A percentile compares a stretch with the other conserved stretches of the same genome.
These are phyloP conservation scores for Ustilago xerochloae DNA, from an alignment of 1,284 basidiomycete genomes.

Conservation along the genomic window DNA sequence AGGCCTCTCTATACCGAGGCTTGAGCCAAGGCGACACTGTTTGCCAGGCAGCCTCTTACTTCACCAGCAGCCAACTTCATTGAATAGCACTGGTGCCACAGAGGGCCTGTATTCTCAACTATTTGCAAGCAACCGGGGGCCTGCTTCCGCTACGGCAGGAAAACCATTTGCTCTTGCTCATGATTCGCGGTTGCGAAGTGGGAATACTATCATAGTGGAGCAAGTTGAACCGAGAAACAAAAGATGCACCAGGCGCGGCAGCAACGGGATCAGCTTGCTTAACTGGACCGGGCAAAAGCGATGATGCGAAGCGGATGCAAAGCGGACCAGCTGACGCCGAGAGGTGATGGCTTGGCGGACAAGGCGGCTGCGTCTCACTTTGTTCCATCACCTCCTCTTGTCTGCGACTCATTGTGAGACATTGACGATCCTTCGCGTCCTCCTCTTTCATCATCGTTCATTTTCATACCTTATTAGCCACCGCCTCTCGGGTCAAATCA, in stretches of 20 bases:
- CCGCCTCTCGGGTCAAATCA: not conserved
- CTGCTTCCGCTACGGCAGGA: no score
- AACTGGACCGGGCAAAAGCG: not conserved
- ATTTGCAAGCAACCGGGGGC: no score
- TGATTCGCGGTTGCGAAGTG: no score
- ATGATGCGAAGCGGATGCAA: constrained; percentile 3
- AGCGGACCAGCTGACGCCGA: constrained; percentile 9
- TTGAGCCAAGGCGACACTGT: not conserved
- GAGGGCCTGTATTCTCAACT: no score
- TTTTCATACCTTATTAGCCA: not conserved
- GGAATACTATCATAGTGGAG: not conserved
- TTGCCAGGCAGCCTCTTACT: not conserved
- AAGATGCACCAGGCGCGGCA: no score
- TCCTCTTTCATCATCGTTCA: not conserved
- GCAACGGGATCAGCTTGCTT: not conserved
- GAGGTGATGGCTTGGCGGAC: constrained; percentile 5
- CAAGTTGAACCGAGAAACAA: not conserved
- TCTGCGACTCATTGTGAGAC: not conserved
- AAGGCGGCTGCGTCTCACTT: not conserved
- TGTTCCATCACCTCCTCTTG: not conserved
- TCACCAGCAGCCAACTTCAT: not conserved
- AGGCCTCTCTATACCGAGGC: not conserved
- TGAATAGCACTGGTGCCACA: not conserved
- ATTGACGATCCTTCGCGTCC: constrained; percentile 14
- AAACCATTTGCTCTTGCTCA: no score